phyloP scores from a whole-genome alignment of 2,329 filamentous ascomycete genomes.

The Trichoderma sp. region DNA sequence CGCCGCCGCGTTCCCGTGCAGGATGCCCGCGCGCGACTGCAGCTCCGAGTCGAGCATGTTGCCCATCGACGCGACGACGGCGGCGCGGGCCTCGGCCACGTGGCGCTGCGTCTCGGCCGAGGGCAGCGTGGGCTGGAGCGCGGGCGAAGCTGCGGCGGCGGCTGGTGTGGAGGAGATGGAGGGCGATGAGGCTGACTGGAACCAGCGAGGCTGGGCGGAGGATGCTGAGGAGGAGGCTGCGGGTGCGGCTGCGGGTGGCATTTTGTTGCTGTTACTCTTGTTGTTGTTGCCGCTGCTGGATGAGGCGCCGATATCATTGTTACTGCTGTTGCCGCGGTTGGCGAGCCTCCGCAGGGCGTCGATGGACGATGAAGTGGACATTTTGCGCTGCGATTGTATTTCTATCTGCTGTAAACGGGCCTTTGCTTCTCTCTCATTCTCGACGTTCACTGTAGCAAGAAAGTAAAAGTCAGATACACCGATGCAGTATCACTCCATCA shows the following conservation, averaged over 20 bases:
- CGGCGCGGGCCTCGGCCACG: slow-evolving; percentile 60
- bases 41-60: slow-evolving; percentile 72
- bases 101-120: slow-evolving; percentile 50
- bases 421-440: background rate
- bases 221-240: slow-evolving; percentile 10
- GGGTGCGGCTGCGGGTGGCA: background rate
- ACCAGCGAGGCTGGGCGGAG: slow-evolving; percentile 11
- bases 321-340: background rate
- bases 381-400: background rate
- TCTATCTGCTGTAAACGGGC: background rate
- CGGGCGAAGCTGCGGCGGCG: slow-evolving; percentile 26
- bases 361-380: slow-evolving; percentile 9
- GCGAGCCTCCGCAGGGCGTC: background rate
- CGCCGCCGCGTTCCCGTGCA: slow-evolving; percentile 70
- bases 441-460: background rate
- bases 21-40: slow-evolving; percentile 66
- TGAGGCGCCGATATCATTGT: background rate
- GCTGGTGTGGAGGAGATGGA: slow-evolving; percentile 6
- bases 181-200: slow-evolving; percentile 2
- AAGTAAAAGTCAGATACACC: background rate
- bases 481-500: background rate
- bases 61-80: slow-evolving; percentile 66
- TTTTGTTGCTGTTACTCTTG: background rate
- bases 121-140: slow-evolving; percentile 46
- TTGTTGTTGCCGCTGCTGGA: background rate